Evolutionary conservation across 768 basidiomycete species (phyloP).

Genomic region (Paxillus ammoniavirescens): DNA sequence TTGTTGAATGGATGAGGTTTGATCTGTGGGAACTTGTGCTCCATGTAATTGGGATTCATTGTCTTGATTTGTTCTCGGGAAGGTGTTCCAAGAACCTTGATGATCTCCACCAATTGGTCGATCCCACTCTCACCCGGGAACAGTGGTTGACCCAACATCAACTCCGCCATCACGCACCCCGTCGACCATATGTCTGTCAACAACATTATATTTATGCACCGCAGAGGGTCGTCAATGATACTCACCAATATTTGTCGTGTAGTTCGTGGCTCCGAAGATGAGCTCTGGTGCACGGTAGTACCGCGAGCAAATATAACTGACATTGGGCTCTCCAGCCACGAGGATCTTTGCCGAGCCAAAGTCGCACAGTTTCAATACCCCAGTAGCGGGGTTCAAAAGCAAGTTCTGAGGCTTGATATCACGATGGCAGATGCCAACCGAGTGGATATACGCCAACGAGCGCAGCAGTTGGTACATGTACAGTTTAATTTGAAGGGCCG

Average conservation of each 20-base stretch:
- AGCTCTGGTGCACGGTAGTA: conserved; percentile 99
- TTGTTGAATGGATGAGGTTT: conserved; percentile 99
- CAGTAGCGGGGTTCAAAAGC: conserved; percentile 94
- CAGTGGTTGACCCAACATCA: conserved; percentile 98
- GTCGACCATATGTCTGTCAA: conserved; percentile 95
- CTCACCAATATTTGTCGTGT: conserved; percentile 97
- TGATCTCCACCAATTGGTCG: conserved; percentile 99
- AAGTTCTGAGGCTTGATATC: conserved; percentile 99
- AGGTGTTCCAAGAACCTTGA: conserved; percentile 98
- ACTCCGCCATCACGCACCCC: conserved; percentile 99
- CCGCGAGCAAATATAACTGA: conserved; percentile 98
- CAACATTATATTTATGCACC: conserved; percentile 6
- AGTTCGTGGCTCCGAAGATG: conserved; percentile 99
- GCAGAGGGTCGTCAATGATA: conserved; percentile 12
- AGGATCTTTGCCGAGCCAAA: conserved; percentile 99
- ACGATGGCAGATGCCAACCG: conserved; percentile 98
- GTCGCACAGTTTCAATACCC: conserved; percentile 96
- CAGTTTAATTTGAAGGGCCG: conserved; percentile 98
- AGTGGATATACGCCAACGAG: conserved; percentile 98
- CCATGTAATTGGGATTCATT: conserved; percentile 99
- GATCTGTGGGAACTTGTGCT: conserved; percentile 99
- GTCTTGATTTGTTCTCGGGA: conserved; percentile 99
- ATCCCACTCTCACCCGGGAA: conserved; percentile 99
- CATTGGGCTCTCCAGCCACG: conserved; percentile 96
- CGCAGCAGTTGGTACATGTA: conserved; percentile 99